Conservation (phyloP, 2,329 filamentous ascomycete species). For the Triangularia verruculosa region DNA sequence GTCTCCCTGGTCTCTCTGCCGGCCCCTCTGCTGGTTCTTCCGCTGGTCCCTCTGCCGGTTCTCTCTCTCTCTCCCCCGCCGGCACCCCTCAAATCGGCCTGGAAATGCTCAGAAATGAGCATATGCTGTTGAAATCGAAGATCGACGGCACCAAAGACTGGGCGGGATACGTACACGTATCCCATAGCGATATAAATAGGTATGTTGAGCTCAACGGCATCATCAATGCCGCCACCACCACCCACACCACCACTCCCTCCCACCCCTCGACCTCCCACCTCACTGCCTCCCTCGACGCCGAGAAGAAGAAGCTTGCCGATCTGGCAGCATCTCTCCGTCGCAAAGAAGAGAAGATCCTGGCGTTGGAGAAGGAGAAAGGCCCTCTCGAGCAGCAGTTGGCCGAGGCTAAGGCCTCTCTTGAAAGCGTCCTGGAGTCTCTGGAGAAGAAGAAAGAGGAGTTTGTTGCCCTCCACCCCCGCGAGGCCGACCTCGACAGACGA, state of each 20-base stretch:
- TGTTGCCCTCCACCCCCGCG: neutral
- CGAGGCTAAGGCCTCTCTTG: neutral
- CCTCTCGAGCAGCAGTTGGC: neutral
- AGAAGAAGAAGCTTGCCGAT: neutral
- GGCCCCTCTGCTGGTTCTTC: neutral
- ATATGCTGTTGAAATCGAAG: neutral
- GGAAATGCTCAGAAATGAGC: neutral
- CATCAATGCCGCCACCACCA: neutral
- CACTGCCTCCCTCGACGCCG: neutral
- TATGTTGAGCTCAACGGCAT: neutral
- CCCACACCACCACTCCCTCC: neutral
- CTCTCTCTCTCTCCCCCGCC: too few species aligned
- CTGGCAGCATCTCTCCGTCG: neutral
- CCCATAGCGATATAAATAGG: neutral
- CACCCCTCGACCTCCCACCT: neutral
- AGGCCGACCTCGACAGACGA: neutral
- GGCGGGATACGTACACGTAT: neutral
- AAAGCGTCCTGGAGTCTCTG: neutral
- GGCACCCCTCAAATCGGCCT: neutral
- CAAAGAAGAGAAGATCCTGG: neutral
- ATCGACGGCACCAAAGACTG: neutral
- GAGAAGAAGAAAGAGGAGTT: neutral
- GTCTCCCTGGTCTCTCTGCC: neutral
- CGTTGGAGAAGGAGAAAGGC: neutral
- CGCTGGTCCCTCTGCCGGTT: neutral